Base-by-base conservation (phyloP, 2,329 filamentous ascomycete genomes). In the Fusarium agapanthi region DNA sequence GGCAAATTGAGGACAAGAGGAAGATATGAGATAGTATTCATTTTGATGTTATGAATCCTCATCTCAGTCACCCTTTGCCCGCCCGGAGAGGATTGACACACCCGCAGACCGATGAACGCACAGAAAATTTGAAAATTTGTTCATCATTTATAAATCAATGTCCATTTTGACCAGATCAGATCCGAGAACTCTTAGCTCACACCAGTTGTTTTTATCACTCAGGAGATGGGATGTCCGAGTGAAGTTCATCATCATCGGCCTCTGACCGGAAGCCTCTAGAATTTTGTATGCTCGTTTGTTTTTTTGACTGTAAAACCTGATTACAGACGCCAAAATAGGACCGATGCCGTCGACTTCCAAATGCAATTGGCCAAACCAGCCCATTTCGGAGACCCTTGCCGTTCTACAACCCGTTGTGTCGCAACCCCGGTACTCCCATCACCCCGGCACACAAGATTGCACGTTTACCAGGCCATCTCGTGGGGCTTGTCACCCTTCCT, bases 401-500 rank as follows among this genome's bases (percentile, higher is more conserved):
- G 81, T 83, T 85, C 82, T 84, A 84, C 84, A 84, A 84, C 83
- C 81, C 76, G 75, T 80, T 67, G 70, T 79, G 72, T 81, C 80
- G 77, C 75, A 76, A 77, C 71, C 77, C 76, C 69, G 69, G 71
- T 77, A 74, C 70, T 75, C 72, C 73, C 72, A 71, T 71, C 74
- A 74, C 74, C 73, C 76, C 74, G 73, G 72, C 71, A 66, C 71
- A 66, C 67, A 78, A 73, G 70, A 74, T 79, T 78, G 77, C 73
- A 75, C 77, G 74, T 91, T 88, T 98, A 99, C 91, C 95, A 99
- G 88, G 94, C 93, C 96, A 99, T 98, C 92, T 97, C 94, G 89
- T 99, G 96, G 88, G 96, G 96, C 92, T 95, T 95, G 91, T 99
- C 95, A 83, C 96, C 96, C 90, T 95, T 98, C 88, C 95, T 93